Conservation (phyloP, 306 rosid species). For the Castanospermum australe region DNA sequence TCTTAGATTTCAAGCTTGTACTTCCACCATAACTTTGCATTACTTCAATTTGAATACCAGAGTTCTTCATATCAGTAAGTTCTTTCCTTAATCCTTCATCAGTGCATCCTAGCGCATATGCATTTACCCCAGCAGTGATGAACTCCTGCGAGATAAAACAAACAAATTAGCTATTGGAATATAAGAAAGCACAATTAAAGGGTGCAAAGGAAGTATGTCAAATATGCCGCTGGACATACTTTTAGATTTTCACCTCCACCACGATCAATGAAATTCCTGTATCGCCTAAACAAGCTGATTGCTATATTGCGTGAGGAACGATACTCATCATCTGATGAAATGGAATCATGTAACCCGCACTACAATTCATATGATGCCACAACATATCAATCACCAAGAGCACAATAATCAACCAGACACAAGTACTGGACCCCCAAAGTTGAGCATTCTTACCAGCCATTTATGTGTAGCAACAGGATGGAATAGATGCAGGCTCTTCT, state of each 20-base stretch:
- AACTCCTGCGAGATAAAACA: constrained; percentile 63
- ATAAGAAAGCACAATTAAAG: not conserved
- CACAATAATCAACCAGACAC: not conserved
- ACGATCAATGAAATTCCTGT: constrained; percentile 76
- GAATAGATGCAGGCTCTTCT: constrained; percentile 33
- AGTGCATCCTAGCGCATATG: constrained; percentile 95
- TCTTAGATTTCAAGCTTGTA: constrained; percentile 85
- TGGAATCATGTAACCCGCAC: constrained; percentile 70
- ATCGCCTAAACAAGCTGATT: constrained; percentile 79
- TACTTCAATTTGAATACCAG: constrained; percentile 77
- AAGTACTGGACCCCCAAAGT: not conserved
- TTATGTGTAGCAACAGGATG: constrained; percentile 58
- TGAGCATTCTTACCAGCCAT: constrained; percentile 64
- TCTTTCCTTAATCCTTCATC: constrained; percentile 93
- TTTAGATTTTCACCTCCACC: constrained; percentile 94
- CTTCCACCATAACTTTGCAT: constrained; percentile 80
- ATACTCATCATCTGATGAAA: constrained; percentile 78
- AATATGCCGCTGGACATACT: constrained; percentile 45
- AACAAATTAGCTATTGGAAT: not conserved
- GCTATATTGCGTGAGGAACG: constrained; percentile 98
- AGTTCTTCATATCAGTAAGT: constrained; percentile 71
- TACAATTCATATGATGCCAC: constrained; percentile 26
- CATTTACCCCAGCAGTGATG: constrained; percentile 95
- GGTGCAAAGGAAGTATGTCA: constrained; percentile 19
- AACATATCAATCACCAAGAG: constrained; percentile 23